These are phyloP conservation scores for Passiflora organensis DNA, from an alignment of 345 rosid genomes.

Conservation along the genomic window DNA sequence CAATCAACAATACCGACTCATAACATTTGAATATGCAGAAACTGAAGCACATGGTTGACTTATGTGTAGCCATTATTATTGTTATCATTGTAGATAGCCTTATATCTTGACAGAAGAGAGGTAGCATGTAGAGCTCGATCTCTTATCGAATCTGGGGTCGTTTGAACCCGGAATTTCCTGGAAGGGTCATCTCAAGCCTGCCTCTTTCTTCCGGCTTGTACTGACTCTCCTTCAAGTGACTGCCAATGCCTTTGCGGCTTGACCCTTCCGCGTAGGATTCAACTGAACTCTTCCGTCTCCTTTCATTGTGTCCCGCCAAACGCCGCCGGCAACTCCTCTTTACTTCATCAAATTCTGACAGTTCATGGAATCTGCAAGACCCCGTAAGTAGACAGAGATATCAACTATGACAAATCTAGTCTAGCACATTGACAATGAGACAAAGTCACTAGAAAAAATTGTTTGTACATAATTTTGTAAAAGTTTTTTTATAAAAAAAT, in stretches of 20 bases:
- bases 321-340: conserved; percentile 81
- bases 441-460: too few relatives aligned
- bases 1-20: too few relatives aligned
- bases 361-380: conserved; percentile 55
- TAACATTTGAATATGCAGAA: too few relatives aligned
- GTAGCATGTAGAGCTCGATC: conserved; percentile 35
- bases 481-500: too few relatives aligned
- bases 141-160: conserved; percentile 47
- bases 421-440: too few relatives aligned
- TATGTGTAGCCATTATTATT: too few relatives aligned
- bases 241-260: conserved; percentile 30
- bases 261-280: conserved; percentile 55
- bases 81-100: neutral
- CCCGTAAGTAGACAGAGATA: neutral
- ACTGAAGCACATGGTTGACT: too few relatives aligned
- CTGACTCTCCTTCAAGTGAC: conserved; percentile 32
- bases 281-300: conserved; percentile 62
- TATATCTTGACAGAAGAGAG: conserved; percentile 75
- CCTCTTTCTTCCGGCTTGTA: conserved; percentile 38
- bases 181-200: conserved; percentile 16
- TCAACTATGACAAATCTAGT: too few relatives aligned
- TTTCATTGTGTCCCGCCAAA: conserved; percentile 78
- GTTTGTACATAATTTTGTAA: too few relatives aligned
- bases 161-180: conserved; percentile 29
- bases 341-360: conserved; percentile 67